Evolutionary conservation across 768 basidiomycete genomes (phyloP), one percentile per base, ranked within the genome.

Genomic region (Calvatia gigantea): DNA sequence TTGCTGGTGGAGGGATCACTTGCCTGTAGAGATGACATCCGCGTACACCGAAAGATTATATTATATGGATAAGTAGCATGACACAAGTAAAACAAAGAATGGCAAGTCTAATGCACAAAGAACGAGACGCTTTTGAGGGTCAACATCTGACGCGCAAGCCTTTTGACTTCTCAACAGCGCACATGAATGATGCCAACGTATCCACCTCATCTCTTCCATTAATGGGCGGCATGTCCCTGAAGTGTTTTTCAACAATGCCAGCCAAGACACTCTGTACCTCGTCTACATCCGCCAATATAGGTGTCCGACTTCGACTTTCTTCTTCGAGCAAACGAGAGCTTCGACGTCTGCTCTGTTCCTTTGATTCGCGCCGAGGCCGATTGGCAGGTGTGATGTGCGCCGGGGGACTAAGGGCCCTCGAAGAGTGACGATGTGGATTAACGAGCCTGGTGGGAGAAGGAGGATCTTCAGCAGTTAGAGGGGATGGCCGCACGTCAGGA

Each of bases 161-260:
- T 61, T 81, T 83, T 56, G 73, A 72, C 68, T 82, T 84, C 68
- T 86, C 88, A 47, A 91, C 80, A 14, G 83, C 79, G 61, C 81
- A 85, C 87, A 91, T 87, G 61, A 92, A 91, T 28, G 84, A 80
- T 17, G 88, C 87, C 37, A 92, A 72, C n/a, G 85, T 87, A 58
- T 92, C 91, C 44, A 89, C 84, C 69, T 93, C 91, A 67, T 86
- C 85, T 49, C 85, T 75, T 11, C 76, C 75, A 58, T 68, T 75
- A 23, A 77, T 74, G 15, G 78, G 69, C 11, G 70, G 62, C 55
- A 82, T 73, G 35, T 86, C 83, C 54, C 80, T 75, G 66, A 90
- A 92, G 69, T 93, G 91, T 51, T 76, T 76, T 63, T 90, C 86
- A 2, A 84, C 89, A 37, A 93, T 77, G 6, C 73, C 70, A 2